Evolutionary conservation across 192 early-diverging fungal species (phyloP).

Genomic region (Linnemannia exigua): DNA sequence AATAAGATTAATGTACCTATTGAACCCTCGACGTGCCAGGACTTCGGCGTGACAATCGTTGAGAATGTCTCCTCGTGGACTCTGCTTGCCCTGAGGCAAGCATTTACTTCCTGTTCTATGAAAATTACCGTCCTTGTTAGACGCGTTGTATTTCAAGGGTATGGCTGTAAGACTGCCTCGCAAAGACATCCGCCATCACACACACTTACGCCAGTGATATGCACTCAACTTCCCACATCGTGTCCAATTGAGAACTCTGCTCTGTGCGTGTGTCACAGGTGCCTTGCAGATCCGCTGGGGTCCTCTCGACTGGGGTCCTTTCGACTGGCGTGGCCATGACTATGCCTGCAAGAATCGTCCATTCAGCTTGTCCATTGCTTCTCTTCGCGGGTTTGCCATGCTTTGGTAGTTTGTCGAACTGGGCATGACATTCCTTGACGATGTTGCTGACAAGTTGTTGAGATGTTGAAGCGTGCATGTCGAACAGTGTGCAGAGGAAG

Average conservation of each 20-base stretch:
- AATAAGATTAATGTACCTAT: constrained; percentile 63
- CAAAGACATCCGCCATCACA: not conserved
- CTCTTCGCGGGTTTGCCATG: constrained; percentile 78
- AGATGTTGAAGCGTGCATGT: constrained; percentile 23
- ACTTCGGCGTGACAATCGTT: constrained; percentile 94
- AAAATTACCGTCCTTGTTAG: not conserved
- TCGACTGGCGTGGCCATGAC: constrained; percentile 52
- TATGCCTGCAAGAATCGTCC: constrained; percentile 91
- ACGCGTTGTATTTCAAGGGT: not conserved
- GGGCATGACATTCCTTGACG: constrained; percentile 42
- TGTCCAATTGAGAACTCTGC: not conserved
- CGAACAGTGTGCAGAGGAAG: too few relatives aligned
- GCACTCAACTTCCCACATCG: constrained; percentile 41
- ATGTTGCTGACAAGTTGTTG: constrained; percentile 20
- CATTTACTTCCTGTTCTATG: constrained; percentile 92
- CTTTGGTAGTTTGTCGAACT: constrained; percentile 75
- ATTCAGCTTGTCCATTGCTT: constrained; percentile 71
- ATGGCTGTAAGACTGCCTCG: not conserved
- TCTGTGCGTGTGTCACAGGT: not conserved
- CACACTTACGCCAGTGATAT: constrained; percentile 64
- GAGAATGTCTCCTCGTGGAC: constrained; percentile 71
- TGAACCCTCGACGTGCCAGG: constrained; percentile 82
- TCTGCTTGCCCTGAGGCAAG: constrained; percentile 70
- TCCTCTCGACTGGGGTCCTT: not conserved
- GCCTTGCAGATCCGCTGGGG: not conserved